Conservation (phyloP, 495 filamentous ascomycete species). For the Neurospora terricola region DNA sequence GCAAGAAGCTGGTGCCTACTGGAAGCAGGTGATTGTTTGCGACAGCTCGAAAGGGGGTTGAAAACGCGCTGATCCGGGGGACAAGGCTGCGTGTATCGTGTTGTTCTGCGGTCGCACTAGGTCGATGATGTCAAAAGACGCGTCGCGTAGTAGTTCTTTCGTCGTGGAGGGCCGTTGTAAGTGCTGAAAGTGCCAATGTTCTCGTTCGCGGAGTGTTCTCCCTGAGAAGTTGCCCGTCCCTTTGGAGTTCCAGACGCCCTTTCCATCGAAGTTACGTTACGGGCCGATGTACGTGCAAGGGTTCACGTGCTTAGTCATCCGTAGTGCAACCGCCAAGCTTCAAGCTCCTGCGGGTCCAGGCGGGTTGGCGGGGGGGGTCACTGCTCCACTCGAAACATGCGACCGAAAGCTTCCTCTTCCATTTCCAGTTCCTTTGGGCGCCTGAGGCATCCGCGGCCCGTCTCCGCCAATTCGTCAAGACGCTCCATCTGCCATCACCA, state of each 20-base stretch:
- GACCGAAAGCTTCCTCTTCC: not conserved
- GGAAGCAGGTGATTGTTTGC: not conserved
- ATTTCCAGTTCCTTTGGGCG: not conserved
- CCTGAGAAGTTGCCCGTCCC: not conserved
- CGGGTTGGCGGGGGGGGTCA: not conserved
- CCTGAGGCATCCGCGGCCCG: conserved; percentile 8
- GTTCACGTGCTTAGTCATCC: not conserved
- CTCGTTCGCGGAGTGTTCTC: not conserved
- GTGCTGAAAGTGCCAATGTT: not conserved
- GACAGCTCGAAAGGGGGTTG: not conserved
- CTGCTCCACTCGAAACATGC: not conserved
- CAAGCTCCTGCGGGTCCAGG: not conserved
- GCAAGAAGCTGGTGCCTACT: not conserved
- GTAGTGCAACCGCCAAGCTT: not conserved
- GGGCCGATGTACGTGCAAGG: not conserved
- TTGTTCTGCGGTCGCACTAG: not conserved
- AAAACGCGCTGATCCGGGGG: conserved; percentile 5
- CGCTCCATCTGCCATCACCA: not conserved
- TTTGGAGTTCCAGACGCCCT: not conserved
- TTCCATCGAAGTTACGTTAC: not conserved
- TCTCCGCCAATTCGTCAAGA: conserved; percentile 12
- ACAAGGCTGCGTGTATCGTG: not conserved
- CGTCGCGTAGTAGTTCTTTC: not conserved
- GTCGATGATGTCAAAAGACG: not conserved
- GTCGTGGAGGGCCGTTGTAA: not conserved